phyloP scores from a whole-genome alignment of 495 filamentous ascomycete species.

The Mycothermus thermophilus region DNA sequence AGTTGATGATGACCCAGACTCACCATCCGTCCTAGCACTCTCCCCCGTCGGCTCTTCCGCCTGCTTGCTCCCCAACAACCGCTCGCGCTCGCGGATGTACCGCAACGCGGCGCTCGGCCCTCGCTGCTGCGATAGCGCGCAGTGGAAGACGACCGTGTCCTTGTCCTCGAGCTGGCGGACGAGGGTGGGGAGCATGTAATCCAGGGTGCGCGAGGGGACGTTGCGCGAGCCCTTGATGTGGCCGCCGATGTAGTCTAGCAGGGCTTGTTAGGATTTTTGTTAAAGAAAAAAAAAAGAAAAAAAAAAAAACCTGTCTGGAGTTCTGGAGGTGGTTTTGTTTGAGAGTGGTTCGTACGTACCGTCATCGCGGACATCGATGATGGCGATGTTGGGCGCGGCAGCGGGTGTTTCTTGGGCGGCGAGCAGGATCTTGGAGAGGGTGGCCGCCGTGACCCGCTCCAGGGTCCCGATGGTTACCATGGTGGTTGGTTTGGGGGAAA shows the following conservation, averaged over 20 bases:
- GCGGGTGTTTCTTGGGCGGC: constrained; percentile 12
- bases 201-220: constrained; percentile 58
- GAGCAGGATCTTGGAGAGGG: constrained; percentile 43
- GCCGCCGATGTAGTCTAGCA: constrained; percentile 74
- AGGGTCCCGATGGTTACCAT: constrained; percentile 43
- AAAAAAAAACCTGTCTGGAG: too few species aligned
- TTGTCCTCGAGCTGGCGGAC: constrained; percentile 64
- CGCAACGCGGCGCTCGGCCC: constrained; percentile 55
- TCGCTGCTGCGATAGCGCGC: constrained; percentile 81
- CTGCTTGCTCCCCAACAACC: constrained; percentile 21
- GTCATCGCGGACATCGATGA: constrained; percentile 82
- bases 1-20: too few species aligned
- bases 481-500: not conserved
- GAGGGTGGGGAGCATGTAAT: constrained; percentile 65
- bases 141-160: constrained; percentile 85
- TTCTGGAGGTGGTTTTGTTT: not conserved
- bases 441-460: constrained; percentile 47
- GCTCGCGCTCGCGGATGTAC: constrained; percentile 53
- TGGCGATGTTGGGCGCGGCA: constrained; percentile 36
- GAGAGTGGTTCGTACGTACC: constrained; percentile 28
- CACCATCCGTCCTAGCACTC: constrained; percentile 1
- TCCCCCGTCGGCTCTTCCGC: not conserved
- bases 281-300: not conserved
- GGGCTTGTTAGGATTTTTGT: not conserved
- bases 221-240: constrained; percentile 71